These are phyloP conservation scores for Geotrichum klebahnii DNA, from an alignment of 1,139 yeast genomes.

Conservation along the genomic window DNA sequence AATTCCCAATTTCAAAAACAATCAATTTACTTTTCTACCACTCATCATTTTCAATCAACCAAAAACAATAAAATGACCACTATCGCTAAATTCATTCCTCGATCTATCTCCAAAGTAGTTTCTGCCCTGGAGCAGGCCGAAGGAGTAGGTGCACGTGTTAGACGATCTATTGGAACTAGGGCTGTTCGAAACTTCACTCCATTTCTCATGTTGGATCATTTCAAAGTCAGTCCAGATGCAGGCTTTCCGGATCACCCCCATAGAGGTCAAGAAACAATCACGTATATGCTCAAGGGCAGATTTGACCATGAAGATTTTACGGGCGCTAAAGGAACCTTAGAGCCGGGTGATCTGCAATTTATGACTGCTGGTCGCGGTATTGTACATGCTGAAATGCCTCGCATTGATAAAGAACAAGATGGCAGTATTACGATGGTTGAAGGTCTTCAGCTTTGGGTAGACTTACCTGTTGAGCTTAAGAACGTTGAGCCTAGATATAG, in stretches of 20 bases:
- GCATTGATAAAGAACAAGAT: conserved; percentile 40
- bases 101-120: too few relatives aligned
- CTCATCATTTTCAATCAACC: too few relatives aligned
- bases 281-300: conserved; percentile 67
- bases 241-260: conserved; percentile 95
- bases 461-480: conserved; percentile 66
- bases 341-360: conserved; percentile 85
- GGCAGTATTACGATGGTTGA: too few relatives aligned
- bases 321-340: conserved; percentile 71
- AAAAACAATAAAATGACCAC: too few relatives aligned
- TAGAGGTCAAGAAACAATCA: conserved; percentile 84
- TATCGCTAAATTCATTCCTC: too few relatives aligned
- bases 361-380: conserved; percentile 94
- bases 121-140: too few relatives aligned
- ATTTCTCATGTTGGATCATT: conserved; percentile 79
- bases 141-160: conserved; percentile 82
- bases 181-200: conserved; percentile 73
- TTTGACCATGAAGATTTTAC: conserved; percentile 84
- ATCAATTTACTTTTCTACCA: too few relatives aligned
- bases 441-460: conserved; percentile 89
- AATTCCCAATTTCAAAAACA: too few relatives aligned
- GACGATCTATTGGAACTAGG: conserved; percentile 74
- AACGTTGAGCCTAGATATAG: conserved; percentile 69
- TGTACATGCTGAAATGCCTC: conserved; percentile 86
- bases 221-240: conserved; percentile 58